Base-by-base conservation (phyloP, 805 yeast species). In the Alloascoidea africana region DNA sequence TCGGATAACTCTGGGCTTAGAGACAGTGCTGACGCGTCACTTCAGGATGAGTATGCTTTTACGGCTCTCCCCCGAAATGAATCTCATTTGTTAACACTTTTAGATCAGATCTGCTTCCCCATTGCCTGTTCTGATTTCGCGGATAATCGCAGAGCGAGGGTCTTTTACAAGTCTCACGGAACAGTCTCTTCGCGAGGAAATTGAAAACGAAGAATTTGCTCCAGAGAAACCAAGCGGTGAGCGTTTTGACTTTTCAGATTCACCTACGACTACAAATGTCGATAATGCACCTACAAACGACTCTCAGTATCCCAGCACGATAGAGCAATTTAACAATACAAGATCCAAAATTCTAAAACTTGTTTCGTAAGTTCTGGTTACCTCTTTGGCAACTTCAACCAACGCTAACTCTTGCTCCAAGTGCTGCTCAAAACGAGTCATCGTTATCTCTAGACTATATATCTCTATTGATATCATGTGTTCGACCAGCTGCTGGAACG, bases 381-480 rank as follows among this genome's bases (percentile, higher is more conserved):
- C n/a, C n/a, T n/a, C n/a, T n/a, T n/a, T n/a, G n/a, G n/a, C n/a
- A n/a, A n/a, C n/a, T n/a, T n/a, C n/a, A n/a, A n/a, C n/a, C n/a
- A n/a, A n/a, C n/a, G n/a, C n/a, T n/a, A n/a, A n/a, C n/a, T n/a
- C n/a, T n/a, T n/a, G n/a, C n/a, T n/a, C n/a, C n/a, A n/a, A n/a
- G n/a, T n/a, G n/a, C 73, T 0, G 94, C 97, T 2, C 62, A 83
- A 46, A 91, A 89, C 52, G 96, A 91, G 51, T 76, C 94, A 0
- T 86, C 96, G 0, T 56, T 91, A 30, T 77, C 94, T 1, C 60
- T 87, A 40, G 98, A 89, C 51, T 82, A 87, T 44, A 78, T 89
- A 1, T 84, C 96, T 1, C 63, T 89, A 42, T 60, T 91, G 41
- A 67, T 89, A 33, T 80, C 95, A 14, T 70, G 83, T 6, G 73